phyloP scores from a whole-genome alignment of 1,139 yeast species.

The Blastobotrys illinoisensis region DNA sequence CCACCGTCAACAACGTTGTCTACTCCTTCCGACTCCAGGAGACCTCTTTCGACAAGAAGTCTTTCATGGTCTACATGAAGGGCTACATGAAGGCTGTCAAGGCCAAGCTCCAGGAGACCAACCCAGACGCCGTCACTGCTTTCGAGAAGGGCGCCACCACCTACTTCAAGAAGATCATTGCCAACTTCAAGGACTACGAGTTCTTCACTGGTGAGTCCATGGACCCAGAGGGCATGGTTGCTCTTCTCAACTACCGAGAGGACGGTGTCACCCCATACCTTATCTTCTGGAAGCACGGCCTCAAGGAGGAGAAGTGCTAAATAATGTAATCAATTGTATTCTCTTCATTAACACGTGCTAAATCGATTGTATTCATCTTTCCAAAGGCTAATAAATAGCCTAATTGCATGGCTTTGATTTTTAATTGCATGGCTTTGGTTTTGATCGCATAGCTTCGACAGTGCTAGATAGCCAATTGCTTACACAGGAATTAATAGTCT shows the following conservation, averaged over 20 bases:
- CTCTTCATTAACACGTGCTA: too few relatives aligned
- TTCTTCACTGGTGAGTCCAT: constrained; percentile 99
- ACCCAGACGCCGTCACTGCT: constrained; percentile 76
- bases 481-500: too few relatives aligned
- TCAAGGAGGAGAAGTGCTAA: constrained; percentile 60
- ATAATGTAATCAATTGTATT: background rate
- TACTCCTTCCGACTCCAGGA: constrained; percentile 97
- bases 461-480: too few relatives aligned
- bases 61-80: constrained; percentile 91
- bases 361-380: too few relatives aligned
- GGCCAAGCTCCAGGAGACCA: constrained; percentile 72
- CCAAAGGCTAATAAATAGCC: too few relatives aligned
- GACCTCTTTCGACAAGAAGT: constrained; percentile 95
- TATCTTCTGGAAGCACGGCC: constrained; percentile 99
- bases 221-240: constrained; percentile 99
- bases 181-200: constrained; percentile 97
- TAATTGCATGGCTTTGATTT: too few relatives aligned
- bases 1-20: constrained; percentile 94
- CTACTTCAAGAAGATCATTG: constrained; percentile 92
- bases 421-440: too few relatives aligned
- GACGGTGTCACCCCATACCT: constrained; percentile 98
- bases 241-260: constrained; percentile 98
- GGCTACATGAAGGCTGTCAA: constrained; percentile 97
- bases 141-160: constrained; percentile 97
- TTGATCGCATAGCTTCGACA: too few relatives aligned